phyloP scores from a whole-genome alignment of 2,329 filamentous ascomycete species.

The Trichoderma atrobrunneum region DNA sequence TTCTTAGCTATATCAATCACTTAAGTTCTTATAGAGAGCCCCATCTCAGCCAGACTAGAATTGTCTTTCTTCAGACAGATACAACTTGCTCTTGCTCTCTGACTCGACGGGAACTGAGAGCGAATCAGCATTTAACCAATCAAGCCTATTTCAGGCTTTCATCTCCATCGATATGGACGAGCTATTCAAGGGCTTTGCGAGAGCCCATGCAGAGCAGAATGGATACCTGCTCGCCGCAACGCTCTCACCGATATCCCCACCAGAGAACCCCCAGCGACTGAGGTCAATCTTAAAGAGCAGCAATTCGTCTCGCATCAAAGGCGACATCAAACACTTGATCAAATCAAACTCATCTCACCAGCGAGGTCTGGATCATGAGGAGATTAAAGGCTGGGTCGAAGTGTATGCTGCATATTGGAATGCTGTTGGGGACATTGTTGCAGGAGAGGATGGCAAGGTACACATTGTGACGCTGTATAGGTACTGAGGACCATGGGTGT shows the following conservation, averaged over 20 bases:
- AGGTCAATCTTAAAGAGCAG: slow-evolving; percentile 69
- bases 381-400: slow-evolving; percentile 80
- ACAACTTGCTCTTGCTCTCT: not conserved
- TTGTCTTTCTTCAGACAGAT: not conserved
- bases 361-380: slow-evolving; percentile 59
- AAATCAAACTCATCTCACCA: slow-evolving; percentile 53
- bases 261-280: slow-evolving; percentile 62
- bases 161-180: slow-evolving; percentile 60
- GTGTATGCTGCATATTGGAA: slow-evolving; percentile 85
- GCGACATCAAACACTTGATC: slow-evolving; percentile 72
- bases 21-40: not conserved
- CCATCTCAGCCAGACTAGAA: not conserved
- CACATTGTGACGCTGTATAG: not conserved
- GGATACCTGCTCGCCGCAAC: slow-evolving; percentile 73
- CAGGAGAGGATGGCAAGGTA: slow-evolving; percentile 43
- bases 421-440: slow-evolving; percentile 69
- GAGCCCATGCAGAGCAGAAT: slow-evolving; percentile 61
- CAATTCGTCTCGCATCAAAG: slow-evolving; percentile 61
- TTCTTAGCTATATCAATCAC: not conserved
- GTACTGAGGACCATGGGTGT: not conserved
- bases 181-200: slow-evolving; percentile 70
- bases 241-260: slow-evolving; percentile 66
- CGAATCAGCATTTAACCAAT: not conserved
- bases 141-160: not conserved
- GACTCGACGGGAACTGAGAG: too few relatives aligned